phyloP scores from a whole-genome alignment of 2,329 filamentous ascomycete species.

The Gnomoniopsis smithogilvyi region DNA sequence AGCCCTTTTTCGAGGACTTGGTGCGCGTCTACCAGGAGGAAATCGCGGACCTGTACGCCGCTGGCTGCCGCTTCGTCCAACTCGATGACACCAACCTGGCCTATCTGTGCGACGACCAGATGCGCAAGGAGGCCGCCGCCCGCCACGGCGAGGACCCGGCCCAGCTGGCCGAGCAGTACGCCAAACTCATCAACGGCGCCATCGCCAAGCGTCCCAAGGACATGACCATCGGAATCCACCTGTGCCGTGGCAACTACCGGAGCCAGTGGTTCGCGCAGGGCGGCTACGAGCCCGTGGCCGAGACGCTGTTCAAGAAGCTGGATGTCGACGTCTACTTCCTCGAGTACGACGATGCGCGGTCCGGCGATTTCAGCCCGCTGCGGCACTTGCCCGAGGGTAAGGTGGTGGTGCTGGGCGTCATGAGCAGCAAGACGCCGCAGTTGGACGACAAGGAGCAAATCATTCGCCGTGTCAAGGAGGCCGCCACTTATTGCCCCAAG shows the following conservation, averaged over 20 bases:
- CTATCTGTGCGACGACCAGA: conserved; percentile 54
- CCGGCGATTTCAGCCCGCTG: conserved; percentile 52
- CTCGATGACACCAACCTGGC: conserved; percentile 59
- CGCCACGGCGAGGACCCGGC: conserved; percentile 48
- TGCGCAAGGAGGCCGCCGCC: conserved; percentile 49
- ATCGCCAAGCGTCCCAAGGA: conserved; percentile 49
- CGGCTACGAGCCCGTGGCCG: conserved; percentile 50
- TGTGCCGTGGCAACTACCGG: conserved; percentile 56
- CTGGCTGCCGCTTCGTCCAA: conserved; percentile 54
- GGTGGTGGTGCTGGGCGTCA: conserved; percentile 52
- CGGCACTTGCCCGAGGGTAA: conserved; percentile 52
- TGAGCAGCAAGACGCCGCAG: conserved; percentile 55
- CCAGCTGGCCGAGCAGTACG: conserved; percentile 48
- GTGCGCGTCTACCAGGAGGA: conserved; percentile 54
- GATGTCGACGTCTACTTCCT: conserved; percentile 56
- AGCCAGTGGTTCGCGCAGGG: conserved; percentile 56
- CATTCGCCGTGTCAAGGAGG: conserved; percentile 39
- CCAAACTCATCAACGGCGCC: conserved; percentile 51
- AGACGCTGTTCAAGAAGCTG: conserved; percentile 40
- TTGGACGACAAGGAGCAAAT: conserved; percentile 45
- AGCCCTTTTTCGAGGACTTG: conserved; percentile 53
- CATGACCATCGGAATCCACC: conserved; percentile 54
- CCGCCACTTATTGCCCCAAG: conserved; percentile 43
- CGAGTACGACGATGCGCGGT: conserved; percentile 56
- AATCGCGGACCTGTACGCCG: conserved; percentile 47